These are phyloP conservation scores for Ambrosiella beaveri DNA, from an alignment of 2,329 filamentous ascomycete genomes.

Conservation along the genomic window DNA sequence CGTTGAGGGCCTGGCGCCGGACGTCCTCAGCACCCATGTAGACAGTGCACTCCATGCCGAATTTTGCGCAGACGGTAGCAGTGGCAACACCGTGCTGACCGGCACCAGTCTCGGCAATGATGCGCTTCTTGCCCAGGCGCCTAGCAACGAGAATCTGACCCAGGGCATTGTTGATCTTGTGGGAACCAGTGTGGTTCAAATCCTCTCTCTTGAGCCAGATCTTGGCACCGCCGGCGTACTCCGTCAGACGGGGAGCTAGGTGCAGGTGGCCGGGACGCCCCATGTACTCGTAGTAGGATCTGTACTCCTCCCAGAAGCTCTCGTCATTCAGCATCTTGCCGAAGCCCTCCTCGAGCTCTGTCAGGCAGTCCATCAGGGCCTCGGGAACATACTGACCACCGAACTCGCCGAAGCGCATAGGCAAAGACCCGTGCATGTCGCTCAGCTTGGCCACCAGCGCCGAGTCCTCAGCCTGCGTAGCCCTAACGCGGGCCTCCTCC, in stretches of 20 bases:
- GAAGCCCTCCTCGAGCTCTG: slow-evolving; percentile 81
- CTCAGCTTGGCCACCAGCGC: slow-evolving; percentile 70
- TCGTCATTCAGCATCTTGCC: slow-evolving; percentile 73
- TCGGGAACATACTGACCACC: slow-evolving; percentile 96
- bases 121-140: slow-evolving; percentile 81
- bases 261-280: slow-evolving; percentile 85
- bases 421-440: slow-evolving; percentile 62
- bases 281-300: slow-evolving; percentile 95
- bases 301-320: slow-evolving; percentile 91
- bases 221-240: slow-evolving; percentile 77
- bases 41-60: slow-evolving; percentile 93
- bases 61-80: slow-evolving; percentile 93
- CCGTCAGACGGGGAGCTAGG: slow-evolving; percentile 70
- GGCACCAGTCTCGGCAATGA: slow-evolving; percentile 94
- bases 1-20: slow-evolving; percentile 85
- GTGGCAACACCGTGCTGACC: slow-evolving; percentile 97
- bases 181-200: slow-evolving; percentile 89
- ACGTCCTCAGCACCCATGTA: slow-evolving; percentile 96
- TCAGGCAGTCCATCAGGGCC: slow-evolving; percentile 90
- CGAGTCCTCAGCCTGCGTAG: slow-evolving; percentile 31
- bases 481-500: slow-evolving; percentile 48
- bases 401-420: slow-evolving; percentile 83
- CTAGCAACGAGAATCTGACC: slow-evolving; percentile 79
- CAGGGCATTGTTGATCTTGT: slow-evolving; percentile 99
- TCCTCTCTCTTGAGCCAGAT: slow-evolving; percentile 98